phyloP scores from a whole-genome alignment of 768 basidiomycete species.

The Leccinum disarticulatum region DNA sequence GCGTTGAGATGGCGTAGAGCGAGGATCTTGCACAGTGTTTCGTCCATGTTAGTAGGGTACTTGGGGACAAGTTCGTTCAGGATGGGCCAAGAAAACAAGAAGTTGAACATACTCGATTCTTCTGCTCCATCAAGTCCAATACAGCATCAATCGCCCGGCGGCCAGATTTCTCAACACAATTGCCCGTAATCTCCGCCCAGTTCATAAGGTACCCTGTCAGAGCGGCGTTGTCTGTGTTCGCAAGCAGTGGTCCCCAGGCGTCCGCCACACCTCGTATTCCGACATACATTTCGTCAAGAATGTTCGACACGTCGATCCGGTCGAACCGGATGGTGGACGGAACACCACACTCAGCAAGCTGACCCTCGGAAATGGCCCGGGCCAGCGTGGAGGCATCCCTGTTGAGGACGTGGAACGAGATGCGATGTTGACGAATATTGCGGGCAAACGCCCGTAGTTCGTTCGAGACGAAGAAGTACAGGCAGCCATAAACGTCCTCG shows the following conservation, averaged over 20 bases:
- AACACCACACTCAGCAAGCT: constrained; percentile 18
- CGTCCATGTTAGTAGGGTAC: constrained; percentile 10
- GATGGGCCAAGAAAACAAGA: neutral
- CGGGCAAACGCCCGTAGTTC: constrained; percentile 39
- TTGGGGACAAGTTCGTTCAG: constrained; percentile 6
- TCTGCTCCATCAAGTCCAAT: constrained; percentile 14
- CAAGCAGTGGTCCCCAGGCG: constrained; percentile 39
- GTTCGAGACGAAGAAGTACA: constrained; percentile 46
- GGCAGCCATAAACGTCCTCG: constrained; percentile 51
- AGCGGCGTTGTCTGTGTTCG: constrained; percentile 28
- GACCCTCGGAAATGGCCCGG: constrained; percentile 31
- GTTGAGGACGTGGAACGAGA: constrained; percentile 35
- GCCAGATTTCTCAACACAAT: constrained; percentile 10
- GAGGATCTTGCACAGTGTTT: constrained; percentile 1
- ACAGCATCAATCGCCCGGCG: neutral
- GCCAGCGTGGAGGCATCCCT: constrained; percentile 44
- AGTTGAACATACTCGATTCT: constrained; percentile 17
- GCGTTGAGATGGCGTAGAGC: constrained; percentile 14
- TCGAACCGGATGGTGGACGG: constrained; percentile 37
- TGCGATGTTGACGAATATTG: constrained; percentile 34
- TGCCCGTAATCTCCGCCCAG: constrained; percentile 30
- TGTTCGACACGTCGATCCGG: constrained; percentile 43
- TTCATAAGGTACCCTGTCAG: constrained; percentile 50
- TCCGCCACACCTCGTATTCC: constrained; percentile 29
- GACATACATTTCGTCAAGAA: constrained; percentile 36